phyloP scores from a whole-genome alignment of 345 rosid species.

The Populus tremula region DNA sequence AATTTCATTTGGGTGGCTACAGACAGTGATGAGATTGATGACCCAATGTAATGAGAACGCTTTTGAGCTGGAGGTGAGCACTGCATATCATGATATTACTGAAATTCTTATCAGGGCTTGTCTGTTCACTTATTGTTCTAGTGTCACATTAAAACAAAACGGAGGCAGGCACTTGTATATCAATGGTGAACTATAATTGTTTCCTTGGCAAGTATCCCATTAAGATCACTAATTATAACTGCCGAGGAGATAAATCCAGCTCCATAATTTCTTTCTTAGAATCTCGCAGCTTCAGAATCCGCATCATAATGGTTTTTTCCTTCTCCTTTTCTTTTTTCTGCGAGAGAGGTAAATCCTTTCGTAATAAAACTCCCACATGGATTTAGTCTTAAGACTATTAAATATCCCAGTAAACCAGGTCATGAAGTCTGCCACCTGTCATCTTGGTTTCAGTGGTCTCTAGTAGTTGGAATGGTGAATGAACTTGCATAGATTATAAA shows the following conservation, averaged over 20 bases:
- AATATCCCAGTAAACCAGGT: background rate
- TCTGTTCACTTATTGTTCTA: background rate
- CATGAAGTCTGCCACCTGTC: background rate
- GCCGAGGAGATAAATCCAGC: background rate
- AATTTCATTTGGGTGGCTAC: constrained; percentile 33
- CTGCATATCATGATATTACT: constrained; percentile 1
- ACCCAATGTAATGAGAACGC: constrained; percentile 89
- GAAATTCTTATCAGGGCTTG: background rate
- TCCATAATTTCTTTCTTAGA: background rate
- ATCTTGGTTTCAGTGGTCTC: background rate
- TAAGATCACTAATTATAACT: background rate
- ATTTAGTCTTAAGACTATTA: background rate
- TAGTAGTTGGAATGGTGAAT: background rate
- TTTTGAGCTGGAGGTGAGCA: constrained; percentile 91
- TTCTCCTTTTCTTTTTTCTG: background rate
- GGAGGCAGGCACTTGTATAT: background rate
- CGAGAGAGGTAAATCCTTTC: background rate
- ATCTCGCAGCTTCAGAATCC: background rate
- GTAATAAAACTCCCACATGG: background rate
- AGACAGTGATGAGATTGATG: constrained; percentile 92
- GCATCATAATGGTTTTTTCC: background rate
- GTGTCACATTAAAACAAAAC: background rate
- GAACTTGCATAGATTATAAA: background rate
- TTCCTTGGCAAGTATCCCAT: background rate
- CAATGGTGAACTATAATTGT: background rate